These are phyloP conservation scores for Phlebiopsis gigantea DNA, from an alignment of 768 basidiomycete genomes.

Conservation along the genomic window DNA sequence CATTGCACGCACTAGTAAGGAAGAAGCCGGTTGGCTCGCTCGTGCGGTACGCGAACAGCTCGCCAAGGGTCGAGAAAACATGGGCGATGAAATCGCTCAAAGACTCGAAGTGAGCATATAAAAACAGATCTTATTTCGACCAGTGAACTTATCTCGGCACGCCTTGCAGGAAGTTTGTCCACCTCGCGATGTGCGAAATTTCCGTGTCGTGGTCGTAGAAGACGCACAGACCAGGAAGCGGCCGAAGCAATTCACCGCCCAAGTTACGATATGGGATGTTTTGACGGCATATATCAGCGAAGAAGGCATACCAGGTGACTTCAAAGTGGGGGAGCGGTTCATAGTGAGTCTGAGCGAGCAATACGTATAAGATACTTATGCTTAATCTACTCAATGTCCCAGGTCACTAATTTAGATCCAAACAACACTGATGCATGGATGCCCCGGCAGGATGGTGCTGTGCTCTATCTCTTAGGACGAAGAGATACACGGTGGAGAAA, in stretches of 20 bases:
- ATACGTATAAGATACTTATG: no score
- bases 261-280: slow-evolving; percentile 84
- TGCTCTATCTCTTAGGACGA: slow-evolving; percentile 66
- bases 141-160: background rate
- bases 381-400: background rate
- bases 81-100: slow-evolving; percentile 57
- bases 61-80: slow-evolving; percentile 42
- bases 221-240: slow-evolving; percentile 54
- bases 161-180: slow-evolving; percentile 50
- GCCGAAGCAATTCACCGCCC: slow-evolving; percentile 55
- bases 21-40: slow-evolving; percentile 62
- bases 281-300: slow-evolving; percentile 46
- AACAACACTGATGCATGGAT: slow-evolving; percentile 70
- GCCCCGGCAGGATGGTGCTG: slow-evolving; percentile 47
- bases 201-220: slow-evolving; percentile 65
- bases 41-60: slow-evolving; percentile 43
- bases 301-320: slow-evolving; percentile 40
- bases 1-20: slow-evolving; percentile 34
- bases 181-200: slow-evolving; percentile 66
- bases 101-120: slow-evolving; percentile 60
- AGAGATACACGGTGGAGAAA: slow-evolving; percentile 60
- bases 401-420: slow-evolving; percentile 69
- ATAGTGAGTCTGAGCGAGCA: slow-evolving; percentile 52
- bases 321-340: slow-evolving; percentile 63
- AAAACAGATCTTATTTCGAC: no score